These are phyloP conservation scores for Clathrus columnatus DNA, from an alignment of 768 basidiomycete species.

Conservation along the genomic window DNA sequence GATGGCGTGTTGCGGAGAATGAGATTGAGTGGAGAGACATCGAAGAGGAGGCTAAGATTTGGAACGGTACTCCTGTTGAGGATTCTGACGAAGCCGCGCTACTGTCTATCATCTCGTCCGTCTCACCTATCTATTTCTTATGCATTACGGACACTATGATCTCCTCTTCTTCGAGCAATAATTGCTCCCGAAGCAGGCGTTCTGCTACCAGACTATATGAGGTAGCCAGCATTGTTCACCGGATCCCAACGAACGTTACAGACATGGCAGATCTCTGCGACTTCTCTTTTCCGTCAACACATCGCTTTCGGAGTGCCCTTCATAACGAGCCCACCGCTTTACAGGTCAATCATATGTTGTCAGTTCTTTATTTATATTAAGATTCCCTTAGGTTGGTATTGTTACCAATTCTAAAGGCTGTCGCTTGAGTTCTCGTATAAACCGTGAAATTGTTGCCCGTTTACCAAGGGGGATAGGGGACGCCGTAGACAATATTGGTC, in stretches of 20 bases:
- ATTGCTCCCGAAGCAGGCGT: constrained; percentile 32
- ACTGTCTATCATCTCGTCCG: constrained; percentile 35
- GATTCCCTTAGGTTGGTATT: constrained; percentile 49
- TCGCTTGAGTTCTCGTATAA: constrained; percentile 67
- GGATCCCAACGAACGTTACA: constrained; percentile 77
- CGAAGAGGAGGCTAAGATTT: constrained; percentile 44
- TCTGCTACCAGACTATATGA: constrained; percentile 54
- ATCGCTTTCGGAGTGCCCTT: constrained; percentile 59
- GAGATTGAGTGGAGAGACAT: constrained; percentile 42
- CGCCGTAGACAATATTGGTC: constrained; percentile 68
- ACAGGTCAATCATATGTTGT: constrained; percentile 25
- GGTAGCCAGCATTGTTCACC: constrained; percentile 39
- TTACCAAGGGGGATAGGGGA: constrained; percentile 65
- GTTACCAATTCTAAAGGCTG: constrained; percentile 93
- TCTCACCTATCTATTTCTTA: constrained; percentile 40
- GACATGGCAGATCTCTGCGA: constrained; percentile 84
- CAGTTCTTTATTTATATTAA: not conserved
- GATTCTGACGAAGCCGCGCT: constrained; percentile 37
- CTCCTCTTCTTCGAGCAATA: constrained; percentile 16
- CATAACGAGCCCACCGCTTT: constrained; percentile 41
- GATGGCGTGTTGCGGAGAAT: constrained; percentile 44
- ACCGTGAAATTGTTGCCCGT: constrained; percentile 70
- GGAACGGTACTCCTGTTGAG: constrained; percentile 20
- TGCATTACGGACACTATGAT: constrained; percentile 77
- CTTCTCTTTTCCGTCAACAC: constrained; percentile 78